Percentiles rank a stretch among this genome's conserved stretches.
Evolutionary conservation across 441 rosid genomes (phyloP).

Genomic region (Euphorbia schlechtendalii): DNA sequence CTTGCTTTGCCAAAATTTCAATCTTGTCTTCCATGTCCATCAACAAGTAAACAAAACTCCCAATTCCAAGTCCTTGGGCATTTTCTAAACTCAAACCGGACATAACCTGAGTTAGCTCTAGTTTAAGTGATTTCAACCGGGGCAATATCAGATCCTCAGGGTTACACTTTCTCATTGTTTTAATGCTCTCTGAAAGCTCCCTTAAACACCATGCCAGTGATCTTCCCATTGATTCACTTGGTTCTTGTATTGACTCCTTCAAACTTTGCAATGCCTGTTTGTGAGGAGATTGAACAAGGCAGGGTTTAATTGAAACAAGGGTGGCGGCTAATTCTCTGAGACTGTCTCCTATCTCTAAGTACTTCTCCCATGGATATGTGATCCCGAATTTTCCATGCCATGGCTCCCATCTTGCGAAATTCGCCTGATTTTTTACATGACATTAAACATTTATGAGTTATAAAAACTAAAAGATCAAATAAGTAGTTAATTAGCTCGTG

Average conservation of each 20-base stretch:
- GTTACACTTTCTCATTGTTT: slow-evolving; percentile 38
- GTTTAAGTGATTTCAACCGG: slow-evolving; percentile 36
- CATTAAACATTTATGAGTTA: too few species aligned
- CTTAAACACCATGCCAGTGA: slow-evolving; percentile 37
- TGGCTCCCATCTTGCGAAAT: slow-evolving; percentile 77
- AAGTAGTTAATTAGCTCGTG: too few species aligned
- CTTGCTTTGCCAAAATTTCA: slow-evolving; percentile 47
- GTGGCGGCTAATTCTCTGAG: slow-evolving; percentile 45
- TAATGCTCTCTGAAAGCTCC: slow-evolving; percentile 53
- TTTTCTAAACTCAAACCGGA: slow-evolving; percentile 18
- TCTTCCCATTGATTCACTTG: slow-evolving; percentile 31
- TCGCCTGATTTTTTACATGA: slow-evolving; percentile 32
- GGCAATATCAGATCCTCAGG: slow-evolving; percentile 25
- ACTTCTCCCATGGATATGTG: slow-evolving; percentile 50
- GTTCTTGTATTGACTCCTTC: slow-evolving; percentile 22
- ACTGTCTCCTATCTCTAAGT: slow-evolving; percentile 40
- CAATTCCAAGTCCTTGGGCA: slow-evolving; percentile 34
- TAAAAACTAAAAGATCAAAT: too few species aligned
- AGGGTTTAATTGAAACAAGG: slow-evolving; percentile 34
- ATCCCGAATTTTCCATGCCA: slow-evolving; percentile 62
- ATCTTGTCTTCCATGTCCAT: slow-evolving; percentile 39
- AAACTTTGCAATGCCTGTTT: slow-evolving; percentile 29
- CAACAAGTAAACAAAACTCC: slow-evolving; percentile 38
- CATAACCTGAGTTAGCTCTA: slow-evolving; percentile 29
- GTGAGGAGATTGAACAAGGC: slow-evolving; percentile 27